Evolutionary conservation across 805 yeast genomes (phyloP), one percentile per base, ranked within the genome.

Genomic region (Cyberlindnera petersonii): DNA sequence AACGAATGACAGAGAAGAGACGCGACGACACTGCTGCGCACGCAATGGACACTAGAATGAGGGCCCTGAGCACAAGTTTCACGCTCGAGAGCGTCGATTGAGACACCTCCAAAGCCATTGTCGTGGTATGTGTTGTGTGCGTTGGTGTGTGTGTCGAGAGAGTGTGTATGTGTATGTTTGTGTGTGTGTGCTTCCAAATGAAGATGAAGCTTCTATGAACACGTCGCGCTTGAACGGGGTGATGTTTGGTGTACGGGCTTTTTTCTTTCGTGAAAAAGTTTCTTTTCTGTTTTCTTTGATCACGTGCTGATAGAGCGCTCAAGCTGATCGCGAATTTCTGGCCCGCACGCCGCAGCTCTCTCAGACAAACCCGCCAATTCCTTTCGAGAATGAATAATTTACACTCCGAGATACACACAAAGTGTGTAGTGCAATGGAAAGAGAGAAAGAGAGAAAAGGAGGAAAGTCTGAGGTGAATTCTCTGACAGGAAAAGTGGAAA

Each of bases 21-120:
- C 99, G 79, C 46, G 95, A 82, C 35, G 95, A 80, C 36, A 93
- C 74, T 19, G 97, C 95, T 3, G 98, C 98, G 23, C 87, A 89
- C 19, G 94, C 86, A 41, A 91, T 78, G 30, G 85, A 72, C 34
- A 82, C 63, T 57, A 89, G 79, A 46, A 87, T 86, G 37, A 75
- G 64, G 37, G 78, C 74, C 55, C 78, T 77, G 48, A 89, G 53
- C 22, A 59, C 26, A 20, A 51, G 40, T 41, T 47, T 46, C 36
- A 49, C 35, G 20, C 36, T 50, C 19, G 35, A 20, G 43, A 56
- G 44, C 31, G 58, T 54, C 32, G 46, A 19, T 35, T 49, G 27
- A 14, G 49, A 46, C 22, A 46, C 49, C 34, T 40, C 45, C 32
- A 40, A 9, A 11, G 49, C 40, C 49, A 46, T 46, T 35, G 37